phyloP scores from a whole-genome alignment of 169 alveolate species.

The Eimeria zaria region DNA sequence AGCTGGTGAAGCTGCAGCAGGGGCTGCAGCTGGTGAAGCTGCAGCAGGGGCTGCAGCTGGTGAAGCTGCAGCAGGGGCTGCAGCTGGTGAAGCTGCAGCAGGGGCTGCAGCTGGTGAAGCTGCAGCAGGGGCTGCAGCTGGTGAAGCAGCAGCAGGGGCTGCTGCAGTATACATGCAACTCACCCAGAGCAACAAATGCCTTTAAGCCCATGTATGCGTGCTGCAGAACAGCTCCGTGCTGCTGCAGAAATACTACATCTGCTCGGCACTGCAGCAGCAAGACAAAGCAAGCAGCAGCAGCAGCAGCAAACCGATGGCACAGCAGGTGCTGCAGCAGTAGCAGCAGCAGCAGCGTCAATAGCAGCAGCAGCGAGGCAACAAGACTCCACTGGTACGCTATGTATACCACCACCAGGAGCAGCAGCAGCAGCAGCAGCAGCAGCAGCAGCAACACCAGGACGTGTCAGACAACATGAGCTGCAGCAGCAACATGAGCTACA shows the following conservation, averaged over 20 bases:
- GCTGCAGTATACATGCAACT: not conserved
- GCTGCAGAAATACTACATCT: constrained; percentile 6
- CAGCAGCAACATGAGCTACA: too few relatives aligned
- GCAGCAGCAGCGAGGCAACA: too few relatives aligned
- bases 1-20: too few relatives aligned
- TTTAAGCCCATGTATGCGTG: constrained; percentile 24
- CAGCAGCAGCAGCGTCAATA: too few relatives aligned
- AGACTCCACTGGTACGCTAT: too few relatives aligned
- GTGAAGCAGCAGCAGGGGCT: not conserved
- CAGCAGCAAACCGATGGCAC: not conserved
- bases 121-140: too few relatives aligned
- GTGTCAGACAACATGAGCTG: too few relatives aligned
- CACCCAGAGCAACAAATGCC: not conserved
- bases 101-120: too few relatives aligned
- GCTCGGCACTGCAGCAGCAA: not conserved
- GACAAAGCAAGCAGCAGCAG: not conserved
- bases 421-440: not conserved
- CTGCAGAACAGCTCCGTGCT: constrained; percentile 53
- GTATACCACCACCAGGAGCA: too few relatives aligned
- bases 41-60: not conserved
- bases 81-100: too few relatives aligned
- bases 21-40: not conserved
- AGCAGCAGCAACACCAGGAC: not conserved
- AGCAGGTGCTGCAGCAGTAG: not conserved
- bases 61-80: too few relatives aligned